Percentiles rank a stretch among this genome's conserved stretches.
phyloP scores from a whole-genome alignment of 2,329 filamentous ascomycete genomes.

The Dryadomyces quercus-mongolicae region DNA sequence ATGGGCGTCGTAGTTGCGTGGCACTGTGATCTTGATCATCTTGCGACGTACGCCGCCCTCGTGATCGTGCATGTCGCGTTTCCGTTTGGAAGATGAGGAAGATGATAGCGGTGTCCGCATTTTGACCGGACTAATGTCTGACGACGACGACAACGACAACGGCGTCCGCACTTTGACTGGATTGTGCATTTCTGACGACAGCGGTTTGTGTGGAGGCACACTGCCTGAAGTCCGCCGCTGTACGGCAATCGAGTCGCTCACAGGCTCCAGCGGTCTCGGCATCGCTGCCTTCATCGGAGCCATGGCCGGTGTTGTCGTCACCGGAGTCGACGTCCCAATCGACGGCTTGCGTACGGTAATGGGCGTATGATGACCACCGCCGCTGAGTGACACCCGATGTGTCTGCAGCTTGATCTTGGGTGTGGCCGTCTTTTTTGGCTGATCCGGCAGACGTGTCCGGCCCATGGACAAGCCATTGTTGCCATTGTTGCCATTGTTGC shows the following conservation, averaged over 20 bases:
- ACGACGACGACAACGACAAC: too few species aligned
- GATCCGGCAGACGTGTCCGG: constrained; percentile 5
- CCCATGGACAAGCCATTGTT: background rate
- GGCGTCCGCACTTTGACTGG: too few species aligned
- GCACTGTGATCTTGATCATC: constrained; percentile 11
- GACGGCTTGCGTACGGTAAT: constrained; percentile 14
- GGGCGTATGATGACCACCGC: constrained; percentile 1
- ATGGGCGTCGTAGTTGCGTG: constrained; percentile 6
- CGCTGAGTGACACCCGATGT: constrained; percentile 3
- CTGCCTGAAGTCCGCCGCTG: background rate
- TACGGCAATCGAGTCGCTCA: constrained; percentile 14
- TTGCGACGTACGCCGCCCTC: constrained; percentile 15
- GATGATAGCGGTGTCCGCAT: background rate
- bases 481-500: background rate
- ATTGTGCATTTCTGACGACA: too few species aligned
- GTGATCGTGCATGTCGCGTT: constrained; percentile 16
- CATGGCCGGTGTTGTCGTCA: background rate
- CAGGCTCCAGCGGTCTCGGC: background rate
- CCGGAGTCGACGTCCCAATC: constrained; percentile 5
- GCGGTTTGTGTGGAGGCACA: too few species aligned
- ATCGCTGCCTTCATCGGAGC: background rate
- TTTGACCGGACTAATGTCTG: background rate
- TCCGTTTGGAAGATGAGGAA: constrained; percentile 15
- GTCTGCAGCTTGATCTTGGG: constrained; percentile 14
- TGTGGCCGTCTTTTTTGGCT: constrained; percentile 5